Evolutionary conservation across 768 basidiomycete genomes (phyloP), one percentile per base, ranked within the genome.

Genomic region (Tubosaeta sp.): DNA sequence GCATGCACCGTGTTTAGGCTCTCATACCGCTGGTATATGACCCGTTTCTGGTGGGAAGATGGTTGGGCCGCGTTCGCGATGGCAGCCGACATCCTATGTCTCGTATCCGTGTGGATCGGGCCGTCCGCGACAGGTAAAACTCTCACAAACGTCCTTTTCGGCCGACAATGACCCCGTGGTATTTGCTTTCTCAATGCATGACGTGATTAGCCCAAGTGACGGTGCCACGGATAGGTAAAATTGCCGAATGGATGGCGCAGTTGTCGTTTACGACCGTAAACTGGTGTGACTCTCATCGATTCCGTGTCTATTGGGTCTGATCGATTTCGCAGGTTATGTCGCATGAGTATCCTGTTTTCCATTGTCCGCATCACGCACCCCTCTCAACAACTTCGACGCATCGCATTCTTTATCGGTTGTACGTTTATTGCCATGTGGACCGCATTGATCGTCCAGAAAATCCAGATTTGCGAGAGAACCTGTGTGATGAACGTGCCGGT

Each of bases 21-120:
- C 8, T 1, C 14, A 4, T 62, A 62, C 45, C 58, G 63, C 25
- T 54, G 54, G 53, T 44, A 54, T 34, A 62, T 48, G 44, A 29
- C 46, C 4, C 42, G 43, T 16, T 66, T 66, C 18, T 64, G 68
- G 61, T 68, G 66, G 68, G 66, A 69, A 35, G 68, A 68, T 30
- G 52, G 40, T 6, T 64, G 55, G 57, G 63, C 59, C 3, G 41
- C 47, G n/a, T 34, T 64, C 1, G 68, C 63, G 6, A 54, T 68
- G 14, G 27, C 13, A 10, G 39, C 36, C n/a, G 66, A 67, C 6
- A 19, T 57, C 3, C 0, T 51, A 24, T 55, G 55, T 45, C 40
- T 67, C 2, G 45, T 43, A 8, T 34, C 52, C 3, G 42, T 48
- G 7, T 50, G 32, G 47, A 12, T 68, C 4, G 19, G 54, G 3